phyloP scores from a whole-genome alignment of 2,329 filamentous ascomycete genomes.

The Sclerotinia sclerotiorum region DNA sequence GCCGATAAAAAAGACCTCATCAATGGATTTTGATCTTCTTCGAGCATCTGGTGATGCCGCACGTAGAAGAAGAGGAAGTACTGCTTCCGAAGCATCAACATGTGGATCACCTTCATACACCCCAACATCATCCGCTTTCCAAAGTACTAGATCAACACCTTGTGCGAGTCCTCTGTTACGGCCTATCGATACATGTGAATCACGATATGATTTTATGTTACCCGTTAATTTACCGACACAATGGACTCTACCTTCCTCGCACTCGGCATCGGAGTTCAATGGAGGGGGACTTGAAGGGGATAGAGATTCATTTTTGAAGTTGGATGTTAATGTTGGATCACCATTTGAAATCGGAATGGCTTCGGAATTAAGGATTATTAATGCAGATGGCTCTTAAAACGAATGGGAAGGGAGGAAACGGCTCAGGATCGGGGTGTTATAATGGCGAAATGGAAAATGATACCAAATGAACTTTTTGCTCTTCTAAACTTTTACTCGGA shows the following conservation, averaged over 20 bases:
- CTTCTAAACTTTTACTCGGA: not conserved
- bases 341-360: constrained; percentile 17
- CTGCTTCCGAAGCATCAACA: constrained; percentile 4
- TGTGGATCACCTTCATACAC: not conserved
- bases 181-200: not conserved
- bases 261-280: not conserved
- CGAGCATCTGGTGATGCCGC: constrained; percentile 22
- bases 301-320: not conserved
- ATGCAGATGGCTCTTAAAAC: not conserved
- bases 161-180: constrained; percentile 1
- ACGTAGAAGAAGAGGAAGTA: constrained; percentile 9
- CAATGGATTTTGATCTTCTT: constrained; percentile 20
- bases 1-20: constrained; percentile 22
- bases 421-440: not conserved
- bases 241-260: constrained; percentile 7
- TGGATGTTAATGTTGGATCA: constrained; percentile 6
- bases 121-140: not conserved
- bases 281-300: not conserved
- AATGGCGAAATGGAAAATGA: constrained; percentile 6
- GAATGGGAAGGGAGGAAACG: not conserved
- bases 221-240: not conserved
- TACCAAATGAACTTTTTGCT: constrained; percentile 7
- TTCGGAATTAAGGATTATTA: constrained; percentile 14
- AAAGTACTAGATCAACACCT: constrained; percentile 1
- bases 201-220: constrained; percentile 5